Evolutionary conservation across 768 basidiomycete species (phyloP).

Genomic region (Coprinellus aureogranulatus): DNA sequence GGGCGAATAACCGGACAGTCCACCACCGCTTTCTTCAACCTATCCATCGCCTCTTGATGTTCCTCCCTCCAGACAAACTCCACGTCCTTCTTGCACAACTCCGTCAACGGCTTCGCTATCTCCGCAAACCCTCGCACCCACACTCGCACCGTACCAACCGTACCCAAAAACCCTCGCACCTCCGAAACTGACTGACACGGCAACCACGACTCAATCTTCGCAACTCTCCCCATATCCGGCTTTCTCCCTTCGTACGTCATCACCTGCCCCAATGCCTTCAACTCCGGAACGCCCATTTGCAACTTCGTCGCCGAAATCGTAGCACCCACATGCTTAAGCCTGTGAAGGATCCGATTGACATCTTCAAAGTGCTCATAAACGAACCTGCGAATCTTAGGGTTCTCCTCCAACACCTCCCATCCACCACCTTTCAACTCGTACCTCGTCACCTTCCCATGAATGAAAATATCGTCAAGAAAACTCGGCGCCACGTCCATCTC

Average conservation of each 20-base stretch:
- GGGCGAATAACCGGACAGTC: conserved; percentile 17
- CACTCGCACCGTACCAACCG: conserved; percentile 14
- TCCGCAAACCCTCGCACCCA: conserved; percentile 24
- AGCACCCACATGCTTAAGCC: conserved; percentile 25
- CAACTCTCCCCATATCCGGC: conserved; percentile 20
- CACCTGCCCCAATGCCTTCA: conserved; percentile 31
- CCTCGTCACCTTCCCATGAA: conserved; percentile 20
- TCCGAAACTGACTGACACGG: conserved; percentile 12
- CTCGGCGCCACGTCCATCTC: conserved; percentile 23
- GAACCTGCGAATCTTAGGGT: conserved; percentile 21
- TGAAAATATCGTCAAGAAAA: conserved; percentile 24
- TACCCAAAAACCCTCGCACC: conserved; percentile 25
- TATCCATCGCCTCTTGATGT: conserved; percentile 6
- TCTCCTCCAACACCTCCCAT: conserved; percentile 2
- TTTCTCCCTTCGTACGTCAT: conserved; percentile 31
- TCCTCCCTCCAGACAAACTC: conserved; percentile 15
- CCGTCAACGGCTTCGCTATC: conserved; percentile 14
- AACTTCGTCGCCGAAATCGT: conserved; percentile 26
- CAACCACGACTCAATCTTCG: conserved; percentile 26
- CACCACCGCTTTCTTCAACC: conserved; percentile 9
- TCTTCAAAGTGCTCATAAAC: conserved; percentile 36
- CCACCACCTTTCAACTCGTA: conserved; percentile 14
- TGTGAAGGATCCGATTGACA: conserved; percentile 32
- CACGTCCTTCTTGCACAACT: conserved; percentile 21
- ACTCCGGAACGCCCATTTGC: conserved; percentile 12